A percentile compares a stretch with the other conserved stretches of the same genome.
Evolutionary conservation across 352 stramenopile genomes (phyloP).

Genomic region (Globisporangium carolinianum): DNA sequence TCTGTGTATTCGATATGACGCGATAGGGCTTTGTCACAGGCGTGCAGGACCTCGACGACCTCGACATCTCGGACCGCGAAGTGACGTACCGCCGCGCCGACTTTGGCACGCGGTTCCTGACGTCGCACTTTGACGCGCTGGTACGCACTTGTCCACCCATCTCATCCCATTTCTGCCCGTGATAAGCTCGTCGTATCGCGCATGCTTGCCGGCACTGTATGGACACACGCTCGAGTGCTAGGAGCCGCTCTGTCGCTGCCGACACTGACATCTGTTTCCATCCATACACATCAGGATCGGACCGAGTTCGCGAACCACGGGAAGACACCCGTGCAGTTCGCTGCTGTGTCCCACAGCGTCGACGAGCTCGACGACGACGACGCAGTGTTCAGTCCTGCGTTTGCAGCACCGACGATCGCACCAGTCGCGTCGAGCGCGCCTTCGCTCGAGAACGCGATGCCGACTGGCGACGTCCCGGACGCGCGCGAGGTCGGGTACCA

Average conservation of each 20-base stretch:
- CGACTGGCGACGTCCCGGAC: slow-evolving; percentile 45
- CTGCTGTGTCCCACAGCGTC: slow-evolving; percentile 12
- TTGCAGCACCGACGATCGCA: background rate
- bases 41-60: slow-evolving; percentile 23
- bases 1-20: slow-evolving; percentile 5
- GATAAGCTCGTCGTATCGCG: too few species aligned
- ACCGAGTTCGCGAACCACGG: slow-evolving; percentile 14
- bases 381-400: background rate
- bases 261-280: background rate
- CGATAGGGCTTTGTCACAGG: slow-evolving; percentile 22
- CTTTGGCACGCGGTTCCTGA: slow-evolving; percentile 45
- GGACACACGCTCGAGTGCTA: too few species aligned
- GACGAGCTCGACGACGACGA: slow-evolving; percentile 25
- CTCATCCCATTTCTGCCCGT: too few species aligned
- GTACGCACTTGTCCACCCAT: slow-evolving; percentile 17
- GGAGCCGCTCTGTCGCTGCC: too few species aligned
- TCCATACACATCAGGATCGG: slow-evolving; percentile 13
- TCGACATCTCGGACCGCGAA: slow-evolving; percentile 25
- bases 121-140: slow-evolving; percentile 49
- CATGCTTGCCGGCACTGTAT: too few species aligned
- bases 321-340: slow-evolving; percentile 24
- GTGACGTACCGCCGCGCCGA: slow-evolving; percentile 64
- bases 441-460: slow-evolving; percentile 13
- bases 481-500: slow-evolving; percentile 38
- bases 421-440: background rate